Conservation (phyloP, 768 basidiomycete genomes). For the Termitomyces sp. region DNA sequence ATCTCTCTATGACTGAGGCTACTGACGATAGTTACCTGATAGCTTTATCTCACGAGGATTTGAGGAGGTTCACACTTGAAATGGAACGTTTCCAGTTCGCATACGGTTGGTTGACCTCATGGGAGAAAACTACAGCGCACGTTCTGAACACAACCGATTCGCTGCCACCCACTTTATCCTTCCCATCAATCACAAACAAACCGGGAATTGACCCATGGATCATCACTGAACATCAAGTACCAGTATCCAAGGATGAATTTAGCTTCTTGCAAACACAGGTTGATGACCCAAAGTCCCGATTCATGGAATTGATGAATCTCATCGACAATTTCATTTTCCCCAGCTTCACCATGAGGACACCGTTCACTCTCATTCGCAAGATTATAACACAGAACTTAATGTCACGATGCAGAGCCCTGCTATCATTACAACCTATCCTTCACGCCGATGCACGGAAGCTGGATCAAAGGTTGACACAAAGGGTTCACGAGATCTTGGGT, state of each 20-base stretch:
- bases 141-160: no score
- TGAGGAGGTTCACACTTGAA: no score
- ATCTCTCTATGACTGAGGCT: no score
- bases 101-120: no score
- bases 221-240: neutral
- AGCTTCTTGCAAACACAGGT: conserved; percentile 16
- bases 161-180: no score
- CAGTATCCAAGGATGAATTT: neutral
- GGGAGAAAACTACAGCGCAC: no score
- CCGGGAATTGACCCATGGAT: no score
- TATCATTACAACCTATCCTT: conserved; percentile 19
- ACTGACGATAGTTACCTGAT: no score
- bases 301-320: conserved; percentile 8
- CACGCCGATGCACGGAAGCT: conserved; percentile 11
- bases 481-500: conserved; percentile 14
- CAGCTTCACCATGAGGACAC: conserved; percentile 4
- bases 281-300: conserved; percentile 6
- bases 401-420: conserved; percentile 9
- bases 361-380: conserved; percentile 16
- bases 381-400: conserved; percentile 18
- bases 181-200: no score
- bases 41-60: no score
- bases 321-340: conserved; percentile 20
- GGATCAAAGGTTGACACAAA: conserved; percentile 9
- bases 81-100: no score